These are phyloP conservation scores for Fusarium anguioides DNA, from an alignment of 2,329 filamentous ascomycete species.

Conservation along the genomic window DNA sequence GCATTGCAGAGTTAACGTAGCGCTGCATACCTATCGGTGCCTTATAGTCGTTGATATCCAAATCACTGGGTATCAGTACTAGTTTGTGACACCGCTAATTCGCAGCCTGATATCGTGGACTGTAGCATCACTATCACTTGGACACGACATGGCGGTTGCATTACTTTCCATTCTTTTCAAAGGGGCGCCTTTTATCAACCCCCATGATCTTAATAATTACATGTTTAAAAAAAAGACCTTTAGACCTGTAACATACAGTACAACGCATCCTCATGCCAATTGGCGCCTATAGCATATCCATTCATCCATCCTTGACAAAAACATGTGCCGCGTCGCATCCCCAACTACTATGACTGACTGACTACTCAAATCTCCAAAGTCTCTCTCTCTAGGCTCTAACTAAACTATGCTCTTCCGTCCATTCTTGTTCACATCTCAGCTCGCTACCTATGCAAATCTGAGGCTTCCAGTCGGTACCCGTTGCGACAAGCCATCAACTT, in stretches of 20 bases:
- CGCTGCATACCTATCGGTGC: constrained; percentile 12
- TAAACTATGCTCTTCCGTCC: constrained; percentile 9
- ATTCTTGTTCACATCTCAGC: not conserved
- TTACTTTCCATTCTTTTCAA: constrained; percentile 40
- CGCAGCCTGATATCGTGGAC: not conserved
- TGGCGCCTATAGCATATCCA: constrained; percentile 47
- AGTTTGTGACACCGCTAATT: constrained; percentile 1
- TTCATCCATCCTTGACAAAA: constrained; percentile 41
- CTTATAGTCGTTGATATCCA: not conserved
- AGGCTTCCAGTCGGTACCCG: constrained; percentile 56
- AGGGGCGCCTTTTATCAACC: constrained; percentile 25
- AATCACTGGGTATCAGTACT: constrained; percentile 9
- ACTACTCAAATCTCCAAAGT: constrained; percentile 33
- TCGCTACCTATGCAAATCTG: constrained; percentile 56
- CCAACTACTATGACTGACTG: constrained; percentile 18
- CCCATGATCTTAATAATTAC: constrained; percentile 45
- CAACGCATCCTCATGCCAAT: constrained; percentile 45
- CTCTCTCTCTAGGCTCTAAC: constrained; percentile 9
- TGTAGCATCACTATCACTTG: not conserved
- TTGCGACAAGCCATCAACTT: constrained; percentile 58
- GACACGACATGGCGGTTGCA: constrained; percentile 7
- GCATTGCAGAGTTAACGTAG: constrained; percentile 20
- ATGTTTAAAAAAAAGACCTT: constrained; percentile 40
- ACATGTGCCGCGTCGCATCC: constrained; percentile 34
- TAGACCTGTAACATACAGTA: constrained; percentile 45